These are phyloP conservation scores for Monosporozyma aerobia DNA, from an alignment of 805 yeast genomes.

Conservation along the genomic window DNA sequence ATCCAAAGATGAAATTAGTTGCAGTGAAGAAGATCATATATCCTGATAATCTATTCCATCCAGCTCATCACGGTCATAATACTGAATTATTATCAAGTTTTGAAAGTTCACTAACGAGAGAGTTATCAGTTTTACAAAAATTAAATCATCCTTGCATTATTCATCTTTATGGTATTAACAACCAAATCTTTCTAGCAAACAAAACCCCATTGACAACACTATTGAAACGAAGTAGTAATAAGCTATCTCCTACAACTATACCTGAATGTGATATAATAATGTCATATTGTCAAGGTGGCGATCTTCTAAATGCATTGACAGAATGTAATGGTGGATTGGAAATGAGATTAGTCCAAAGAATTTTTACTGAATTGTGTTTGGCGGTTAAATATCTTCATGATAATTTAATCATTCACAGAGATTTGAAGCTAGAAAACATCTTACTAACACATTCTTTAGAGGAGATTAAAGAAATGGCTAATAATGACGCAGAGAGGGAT, in stretches of 20 bases:
- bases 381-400: constrained; percentile 69
- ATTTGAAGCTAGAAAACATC: constrained; percentile 80
- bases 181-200: constrained; percentile 17
- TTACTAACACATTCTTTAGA: constrained; percentile 38
- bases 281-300: constrained; percentile 80
- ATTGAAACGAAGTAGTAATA: constrained; percentile 17
- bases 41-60: constrained; percentile 25
- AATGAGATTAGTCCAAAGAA: constrained; percentile 44
- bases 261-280: constrained; percentile 46
- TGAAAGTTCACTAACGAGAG: constrained; percentile 61
- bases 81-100: constrained; percentile 41
- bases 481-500: not conserved
- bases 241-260: constrained; percentile 5
- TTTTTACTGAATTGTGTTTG: constrained; percentile 59
- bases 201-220: constrained; percentile 22
- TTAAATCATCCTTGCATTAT: constrained; percentile 65
- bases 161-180: constrained; percentile 41
- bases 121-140: constrained; percentile 51
- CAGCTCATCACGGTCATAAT: constrained; percentile 22
- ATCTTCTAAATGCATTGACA: constrained; percentile 57
- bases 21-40: constrained; percentile 65
- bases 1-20: constrained; percentile 25
- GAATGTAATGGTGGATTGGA: constrained; percentile 32
- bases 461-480: constrained; percentile 16
- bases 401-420: constrained; percentile 72